Percentiles rank a stretch among this genome's conserved stretches.
Evolutionary conservation across 768 basidiomycete genomes (phyloP).

Genomic region (Leccinum barrowsii): DNA sequence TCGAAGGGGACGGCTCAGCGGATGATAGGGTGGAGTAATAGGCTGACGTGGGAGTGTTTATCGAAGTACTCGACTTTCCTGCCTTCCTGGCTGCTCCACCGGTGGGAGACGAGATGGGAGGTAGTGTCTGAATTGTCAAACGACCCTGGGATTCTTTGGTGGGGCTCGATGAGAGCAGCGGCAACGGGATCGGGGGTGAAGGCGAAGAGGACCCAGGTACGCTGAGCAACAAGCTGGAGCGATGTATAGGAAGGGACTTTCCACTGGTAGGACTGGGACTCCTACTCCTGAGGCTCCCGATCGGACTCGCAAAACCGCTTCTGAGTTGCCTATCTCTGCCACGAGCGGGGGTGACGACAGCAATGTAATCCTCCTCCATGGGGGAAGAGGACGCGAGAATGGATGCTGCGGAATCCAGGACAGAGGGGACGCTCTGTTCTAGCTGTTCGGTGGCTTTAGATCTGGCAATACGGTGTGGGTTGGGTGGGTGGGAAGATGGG

Average conservation of each 20-base stretch:
- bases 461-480: slow-evolving; percentile 73
- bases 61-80: slow-evolving; percentile 23
- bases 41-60: slow-evolving; percentile 46
- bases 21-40: slow-evolving; percentile 43
- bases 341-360: slow-evolving; percentile 55
- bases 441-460: slow-evolving; percentile 70
- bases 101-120: slow-evolving; percentile 8
- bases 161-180: slow-evolving; percentile 29
- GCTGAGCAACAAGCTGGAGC: slow-evolving; percentile 47
- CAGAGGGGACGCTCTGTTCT: slow-evolving; percentile 80
- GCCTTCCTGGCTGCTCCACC: slow-evolving; percentile 7
- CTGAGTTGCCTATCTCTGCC: slow-evolving; percentile 31
- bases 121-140: slow-evolving; percentile 25
- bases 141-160: slow-evolving; percentile 16
- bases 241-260: slow-evolving; percentile 33
- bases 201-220: slow-evolving; percentile 39
- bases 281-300: slow-evolving; percentile 58
- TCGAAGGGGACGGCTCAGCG: slow-evolving; percentile 37
- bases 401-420: slow-evolving; percentile 78
- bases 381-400: slow-evolving; percentile 49
- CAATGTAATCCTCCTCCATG: slow-evolving; percentile 54
- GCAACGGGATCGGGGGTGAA: slow-evolving; percentile 14
- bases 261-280: slow-evolving; percentile 58
- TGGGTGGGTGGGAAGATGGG: slow-evolving; percentile 38
- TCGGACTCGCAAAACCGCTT: slow-evolving; percentile 65